phyloP scores from a whole-genome alignment of 2,329 filamentous ascomycete genomes.

The Botrytis galanthina region DNA sequence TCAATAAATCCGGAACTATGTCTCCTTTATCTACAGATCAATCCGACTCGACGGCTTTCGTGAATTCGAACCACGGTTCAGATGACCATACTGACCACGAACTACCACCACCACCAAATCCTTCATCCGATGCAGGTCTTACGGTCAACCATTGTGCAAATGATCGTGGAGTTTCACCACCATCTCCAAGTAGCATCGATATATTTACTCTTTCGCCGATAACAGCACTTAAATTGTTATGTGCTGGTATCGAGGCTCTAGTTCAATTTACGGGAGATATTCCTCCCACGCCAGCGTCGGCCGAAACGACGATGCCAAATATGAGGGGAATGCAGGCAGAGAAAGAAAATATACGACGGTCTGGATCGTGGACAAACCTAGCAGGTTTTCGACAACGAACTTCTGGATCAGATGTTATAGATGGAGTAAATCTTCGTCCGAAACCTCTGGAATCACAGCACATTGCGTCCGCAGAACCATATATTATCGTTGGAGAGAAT shows the following conservation, averaged over 20 bases:
- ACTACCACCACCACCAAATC: constrained; percentile 36
- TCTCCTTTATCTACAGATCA: background rate
- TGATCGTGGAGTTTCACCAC: constrained; percentile 33
- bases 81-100: constrained; percentile 34
- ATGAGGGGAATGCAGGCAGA: constrained; percentile 62
- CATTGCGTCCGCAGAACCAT: constrained; percentile 42
- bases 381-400: constrained; percentile 36
- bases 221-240: constrained; percentile 77
- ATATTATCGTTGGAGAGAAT: constrained; percentile 64
- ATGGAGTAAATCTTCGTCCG: constrained; percentile 53
- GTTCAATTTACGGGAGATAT: constrained; percentile 48
- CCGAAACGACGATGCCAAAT: constrained; percentile 60
- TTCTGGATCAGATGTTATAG: constrained; percentile 44
- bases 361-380: constrained; percentile 50
- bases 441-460: constrained; percentile 32
- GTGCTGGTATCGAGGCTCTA: constrained; percentile 66
- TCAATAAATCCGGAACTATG: constrained; percentile 1
- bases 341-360: constrained; percentile 58
- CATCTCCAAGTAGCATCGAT: constrained; percentile 52
- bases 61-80: constrained; percentile 35
- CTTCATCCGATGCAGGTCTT: constrained; percentile 36
- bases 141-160: constrained; percentile 30
- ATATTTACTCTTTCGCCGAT: constrained; percentile 71
- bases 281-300: constrained; percentile 73
- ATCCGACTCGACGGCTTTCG: background rate